phyloP scores from a whole-genome alignment of 2,329 filamentous ascomycete species.

The Aspergillus oerlinghausenensis region DNA sequence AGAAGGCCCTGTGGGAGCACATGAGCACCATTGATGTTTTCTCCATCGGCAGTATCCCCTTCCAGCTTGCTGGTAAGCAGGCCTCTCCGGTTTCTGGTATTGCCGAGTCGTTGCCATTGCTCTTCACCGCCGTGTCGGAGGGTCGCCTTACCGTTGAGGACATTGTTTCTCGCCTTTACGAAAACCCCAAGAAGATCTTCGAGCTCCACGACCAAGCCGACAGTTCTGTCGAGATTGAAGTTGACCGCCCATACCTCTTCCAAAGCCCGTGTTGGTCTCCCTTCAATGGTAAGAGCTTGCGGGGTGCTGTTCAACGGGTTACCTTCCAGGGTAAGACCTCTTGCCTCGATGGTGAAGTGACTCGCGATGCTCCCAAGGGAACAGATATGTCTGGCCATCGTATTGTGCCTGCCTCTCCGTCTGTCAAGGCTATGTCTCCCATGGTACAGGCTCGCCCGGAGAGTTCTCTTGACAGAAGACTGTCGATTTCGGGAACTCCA shows the following conservation, averaged over 20 bases:
- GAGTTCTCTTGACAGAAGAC: constrained; percentile 33
- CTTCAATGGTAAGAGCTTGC: constrained; percentile 64
- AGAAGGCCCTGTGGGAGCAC: constrained; percentile 70
- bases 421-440: constrained; percentile 48
- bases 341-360: constrained; percentile 66
- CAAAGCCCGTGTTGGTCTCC: constrained; percentile 61
- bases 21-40: constrained; percentile 71
- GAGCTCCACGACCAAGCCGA: constrained; percentile 76
- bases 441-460: constrained; percentile 35
- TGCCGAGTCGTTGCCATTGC: constrained; percentile 66
- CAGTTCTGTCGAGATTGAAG: constrained; percentile 68
- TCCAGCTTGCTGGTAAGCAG: constrained; percentile 62
- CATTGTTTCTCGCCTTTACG: constrained; percentile 65
- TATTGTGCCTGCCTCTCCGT: constrained; percentile 50
- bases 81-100: constrained; percentile 63
- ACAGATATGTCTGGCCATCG: constrained; percentile 71
- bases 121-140: constrained; percentile 71
- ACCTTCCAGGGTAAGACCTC: constrained; percentile 70
- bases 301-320: constrained; percentile 68
- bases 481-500: constrained; percentile 36
- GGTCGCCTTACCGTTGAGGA: constrained; percentile 70
- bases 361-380: constrained; percentile 55
- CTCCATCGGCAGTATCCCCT: constrained; percentile 72
- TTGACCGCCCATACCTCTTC: constrained; percentile 65
- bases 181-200: constrained; percentile 76